A percentile compares a stretch with the other conserved stretches of the same genome.
Conservation (phyloP, 2,329 filamentous ascomycete genomes). For the Zymoseptoria pseudotritici region DNA sequence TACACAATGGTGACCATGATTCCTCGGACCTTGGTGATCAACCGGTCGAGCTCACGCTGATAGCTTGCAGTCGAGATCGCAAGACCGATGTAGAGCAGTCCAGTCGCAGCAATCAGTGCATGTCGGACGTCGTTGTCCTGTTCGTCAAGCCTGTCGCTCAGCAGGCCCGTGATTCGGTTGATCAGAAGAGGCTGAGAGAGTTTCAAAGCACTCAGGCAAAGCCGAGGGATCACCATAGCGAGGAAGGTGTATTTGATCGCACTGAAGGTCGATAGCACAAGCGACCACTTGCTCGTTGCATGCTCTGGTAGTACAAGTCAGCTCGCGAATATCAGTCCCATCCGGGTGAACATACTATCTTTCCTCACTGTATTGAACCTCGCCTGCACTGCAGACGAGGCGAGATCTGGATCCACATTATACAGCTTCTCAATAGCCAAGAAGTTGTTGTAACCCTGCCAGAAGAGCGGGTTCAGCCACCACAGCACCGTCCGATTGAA, state of each 20-base stretch:
- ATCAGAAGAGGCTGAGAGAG: slow-evolving; percentile 15
- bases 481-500: slow-evolving; percentile 28
- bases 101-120: slow-evolving; percentile 13
- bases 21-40: slow-evolving; percentile 16
- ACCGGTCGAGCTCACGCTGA: slow-evolving; percentile 12
- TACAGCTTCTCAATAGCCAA: slow-evolving; percentile 20
- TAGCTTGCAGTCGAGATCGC: slow-evolving; percentile 13
- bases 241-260: slow-evolving; percentile 5
- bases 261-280: slow-evolving; percentile 3
- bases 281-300: not conserved
- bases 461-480: slow-evolving; percentile 32
- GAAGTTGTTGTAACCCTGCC: slow-evolving; percentile 22
- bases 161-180: slow-evolving; percentile 6
- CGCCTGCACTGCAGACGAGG: slow-evolving; percentile 5
- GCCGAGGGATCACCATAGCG: slow-evolving; percentile 6
- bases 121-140: slow-evolving; percentile 4
- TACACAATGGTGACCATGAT: slow-evolving; percentile 13
- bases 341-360: not conserved
- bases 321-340: not conserved
- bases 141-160: slow-evolving; percentile 5
- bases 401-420: slow-evolving; percentile 14
- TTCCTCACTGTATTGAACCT: slow-evolving; percentile 7
- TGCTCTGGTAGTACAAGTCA: not conserved
- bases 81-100: slow-evolving; percentile 11
- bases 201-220: slow-evolving; percentile 13